Conservation (phyloP, 2,329 filamentous ascomycete species). For the Dactylellina parvicollis region DNA sequence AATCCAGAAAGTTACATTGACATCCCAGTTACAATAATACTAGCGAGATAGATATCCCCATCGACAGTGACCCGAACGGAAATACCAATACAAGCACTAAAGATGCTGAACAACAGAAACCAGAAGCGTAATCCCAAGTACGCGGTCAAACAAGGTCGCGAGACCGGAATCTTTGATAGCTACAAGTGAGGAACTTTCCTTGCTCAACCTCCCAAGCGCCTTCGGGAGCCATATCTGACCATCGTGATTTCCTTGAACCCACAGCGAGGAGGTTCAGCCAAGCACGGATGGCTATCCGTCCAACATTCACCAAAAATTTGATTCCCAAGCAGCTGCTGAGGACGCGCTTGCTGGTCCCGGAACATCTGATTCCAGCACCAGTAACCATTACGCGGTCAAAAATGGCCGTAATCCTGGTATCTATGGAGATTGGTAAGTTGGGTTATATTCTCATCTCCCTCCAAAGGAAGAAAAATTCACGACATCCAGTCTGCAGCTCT, state of each 20-base stretch:
- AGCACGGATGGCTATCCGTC: slow-evolving; percentile 15
- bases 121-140: not conserved
- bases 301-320: slow-evolving; percentile 28
- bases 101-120: too few relatives aligned
- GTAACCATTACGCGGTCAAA: slow-evolving; percentile 21
- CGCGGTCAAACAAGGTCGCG: slow-evolving; percentile 4
- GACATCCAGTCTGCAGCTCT: not conserved
- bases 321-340: slow-evolving; percentile 20
- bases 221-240: too few relatives aligned
- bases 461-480: not conserved
- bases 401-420: slow-evolving; percentile 15
- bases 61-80: too few relatives aligned
- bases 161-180: slow-evolving; percentile 26
- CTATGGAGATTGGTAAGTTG: slow-evolving; percentile 9
- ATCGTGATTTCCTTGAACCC: not conserved
- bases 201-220: not conserved
- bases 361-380: not conserved
- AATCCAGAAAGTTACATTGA: too few relatives aligned
- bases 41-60: too few relatives aligned
- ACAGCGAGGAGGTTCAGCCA: slow-evolving; percentile 18
- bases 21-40: too few relatives aligned
- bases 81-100: too few relatives aligned
- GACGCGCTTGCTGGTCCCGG: not conserved
- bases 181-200: slow-evolving; percentile 1
- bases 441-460: not conserved